phyloP scores from a whole-genome alignment of 495 filamentous ascomycete genomes.

The Xylaria scruposa region DNA sequence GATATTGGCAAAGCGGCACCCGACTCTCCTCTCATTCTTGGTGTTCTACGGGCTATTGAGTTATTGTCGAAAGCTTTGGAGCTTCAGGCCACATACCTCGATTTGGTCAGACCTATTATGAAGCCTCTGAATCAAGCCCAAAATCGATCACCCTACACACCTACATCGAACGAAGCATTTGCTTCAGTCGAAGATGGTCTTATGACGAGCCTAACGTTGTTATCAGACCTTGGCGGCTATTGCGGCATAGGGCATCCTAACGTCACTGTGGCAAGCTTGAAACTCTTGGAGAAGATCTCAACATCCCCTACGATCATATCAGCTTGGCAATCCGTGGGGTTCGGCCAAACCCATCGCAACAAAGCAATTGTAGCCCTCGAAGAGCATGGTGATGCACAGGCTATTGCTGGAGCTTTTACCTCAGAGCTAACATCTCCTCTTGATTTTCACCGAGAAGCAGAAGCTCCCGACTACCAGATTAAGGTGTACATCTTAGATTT shows the following conservation, averaged over 20 bases:
- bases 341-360: constrained; percentile 66
- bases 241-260: constrained; percentile 79
- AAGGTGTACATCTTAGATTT: constrained; percentile 82
- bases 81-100: constrained; percentile 88
- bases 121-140: constrained; percentile 50
- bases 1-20: constrained; percentile 69
- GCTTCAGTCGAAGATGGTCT: constrained; percentile 91
- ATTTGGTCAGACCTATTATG: constrained; percentile 80
- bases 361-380: constrained; percentile 82
- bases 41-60: constrained; percentile 75
- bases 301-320: constrained; percentile 75
- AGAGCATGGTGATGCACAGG: constrained; percentile 70
- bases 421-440: constrained; percentile 66
- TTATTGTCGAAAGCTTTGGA: constrained; percentile 81
- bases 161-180: constrained; percentile 74
- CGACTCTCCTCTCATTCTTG: constrained; percentile 76
- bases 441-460: constrained; percentile 68
- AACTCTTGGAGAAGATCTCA: constrained; percentile 82
- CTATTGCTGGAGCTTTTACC: constrained; percentile 70
- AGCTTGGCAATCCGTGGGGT: constrained; percentile 58
- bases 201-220: constrained; percentile 74
- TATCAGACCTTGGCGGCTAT: constrained; percentile 82
- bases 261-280: constrained; percentile 77
- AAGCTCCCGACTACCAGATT: constrained; percentile 72
- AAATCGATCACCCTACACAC: constrained; percentile 39